A percentile compares a stretch with the other conserved stretches of the same genome.
Conservation (phyloP, 1,284 basidiomycete genomes). For the Trichosporon ovoides region DNA sequence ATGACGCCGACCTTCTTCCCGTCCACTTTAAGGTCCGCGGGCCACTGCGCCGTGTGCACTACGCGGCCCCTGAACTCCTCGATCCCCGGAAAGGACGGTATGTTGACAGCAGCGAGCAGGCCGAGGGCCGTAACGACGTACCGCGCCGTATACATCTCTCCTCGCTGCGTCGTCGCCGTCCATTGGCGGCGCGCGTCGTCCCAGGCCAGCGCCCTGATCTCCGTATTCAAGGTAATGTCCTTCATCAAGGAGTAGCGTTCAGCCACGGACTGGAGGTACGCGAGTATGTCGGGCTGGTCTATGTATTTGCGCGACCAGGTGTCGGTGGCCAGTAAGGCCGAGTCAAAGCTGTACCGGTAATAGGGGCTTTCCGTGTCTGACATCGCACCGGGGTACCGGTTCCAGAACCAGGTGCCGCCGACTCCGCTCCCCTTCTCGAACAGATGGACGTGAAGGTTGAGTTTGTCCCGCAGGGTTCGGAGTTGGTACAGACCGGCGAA, state of each 20-base stretch:
- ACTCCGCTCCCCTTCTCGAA: conserved; percentile 9
- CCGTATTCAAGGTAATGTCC: conserved; percentile 25
- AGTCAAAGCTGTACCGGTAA: conserved; percentile 24
- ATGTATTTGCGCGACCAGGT: conserved; percentile 27
- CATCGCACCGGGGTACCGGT: conserved; percentile 25
- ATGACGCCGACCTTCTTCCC: conserved; percentile 9
- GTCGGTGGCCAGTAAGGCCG: conserved; percentile 13
- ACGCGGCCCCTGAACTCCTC: conserved; percentile 10
- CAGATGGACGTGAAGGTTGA: conserved; percentile 1
- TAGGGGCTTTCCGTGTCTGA: conserved; percentile 32
- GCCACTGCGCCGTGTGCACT: conserved; percentile 17
- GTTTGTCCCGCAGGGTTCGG: conserved; percentile 8
- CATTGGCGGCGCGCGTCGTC: not conserved
- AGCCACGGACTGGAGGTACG: conserved; percentile 25
- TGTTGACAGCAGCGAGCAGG: conserved; percentile 22
- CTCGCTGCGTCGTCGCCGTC: not conserved
- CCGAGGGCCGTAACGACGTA: conserved; percentile 26
- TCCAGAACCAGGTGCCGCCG: conserved; percentile 18
- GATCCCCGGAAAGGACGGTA: conserved; percentile 10
- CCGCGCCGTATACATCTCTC: conserved; percentile 7
- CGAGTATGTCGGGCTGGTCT: conserved; percentile 28
- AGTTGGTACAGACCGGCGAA: conserved; percentile 13
- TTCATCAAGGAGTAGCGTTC: conserved; percentile 20
- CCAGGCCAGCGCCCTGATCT: conserved; percentile 7
- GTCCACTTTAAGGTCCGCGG: not conserved